Conservation (phyloP, 148 eudicot species). For the Rhododendron ovatum region DNA sequence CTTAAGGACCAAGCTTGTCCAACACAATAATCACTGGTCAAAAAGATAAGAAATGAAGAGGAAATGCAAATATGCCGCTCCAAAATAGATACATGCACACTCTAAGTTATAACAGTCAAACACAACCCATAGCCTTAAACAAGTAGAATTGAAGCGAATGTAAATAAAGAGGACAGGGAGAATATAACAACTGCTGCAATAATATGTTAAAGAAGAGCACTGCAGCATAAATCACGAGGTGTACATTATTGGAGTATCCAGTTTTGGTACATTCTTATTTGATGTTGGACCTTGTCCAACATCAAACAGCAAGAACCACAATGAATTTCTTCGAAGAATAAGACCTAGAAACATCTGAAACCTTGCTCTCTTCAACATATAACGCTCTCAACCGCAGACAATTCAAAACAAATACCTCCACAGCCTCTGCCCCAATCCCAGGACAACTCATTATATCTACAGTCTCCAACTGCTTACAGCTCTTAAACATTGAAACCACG, state of each 20-base stretch:
- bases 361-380: slow-evolving; percentile 37
- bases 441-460: slow-evolving; percentile 36
- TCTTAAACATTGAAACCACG: slow-evolving; percentile 19
- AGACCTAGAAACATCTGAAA: slow-evolving; percentile 30
- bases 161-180: background rate
- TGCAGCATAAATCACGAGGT: background rate
- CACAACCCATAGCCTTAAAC: background rate
- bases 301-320: slow-evolving; percentile 5
- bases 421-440: slow-evolving; percentile 31
- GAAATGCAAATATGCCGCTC: background rate
- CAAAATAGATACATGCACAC: background rate
- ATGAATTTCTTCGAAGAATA: slow-evolving; percentile 17
- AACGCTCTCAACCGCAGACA: slow-evolving; percentile 26
- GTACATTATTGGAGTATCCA: too few relatives aligned
- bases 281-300: too few relatives aligned
- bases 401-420: slow-evolving; percentile 32
- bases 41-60: background rate
- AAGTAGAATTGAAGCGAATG: background rate
- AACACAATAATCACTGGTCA: background rate
- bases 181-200: background rate
- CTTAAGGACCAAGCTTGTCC: background rate
- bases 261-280: background rate
- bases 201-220: background rate
- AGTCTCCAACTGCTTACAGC: slow-evolving; percentile 35
- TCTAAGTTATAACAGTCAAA: background rate